These are phyloP conservation scores for Microdochium trichocladiopsis DNA, from an alignment of 2,329 filamentous ascomycete species.

Conservation along the genomic window DNA sequence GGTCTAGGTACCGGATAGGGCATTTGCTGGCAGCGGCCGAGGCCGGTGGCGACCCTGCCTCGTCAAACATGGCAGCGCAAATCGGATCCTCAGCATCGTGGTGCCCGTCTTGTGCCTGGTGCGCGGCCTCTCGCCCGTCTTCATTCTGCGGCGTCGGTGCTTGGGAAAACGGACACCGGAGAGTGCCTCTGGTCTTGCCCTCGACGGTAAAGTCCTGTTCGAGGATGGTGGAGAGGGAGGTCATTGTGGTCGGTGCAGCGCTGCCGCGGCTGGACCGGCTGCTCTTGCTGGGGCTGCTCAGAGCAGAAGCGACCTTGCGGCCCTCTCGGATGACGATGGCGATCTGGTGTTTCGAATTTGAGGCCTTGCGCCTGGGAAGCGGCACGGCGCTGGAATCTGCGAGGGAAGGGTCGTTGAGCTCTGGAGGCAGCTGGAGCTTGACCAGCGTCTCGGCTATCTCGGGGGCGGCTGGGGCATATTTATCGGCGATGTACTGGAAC, in stretches of 20 bases:
- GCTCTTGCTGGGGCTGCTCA: conserved; percentile 43
- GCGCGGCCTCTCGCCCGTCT: conserved; percentile 11
- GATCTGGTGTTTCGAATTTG: conserved; percentile 47
- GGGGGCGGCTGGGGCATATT: conserved; percentile 57
- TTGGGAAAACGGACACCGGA: conserved; percentile 74
- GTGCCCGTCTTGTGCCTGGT: conserved; percentile 10
- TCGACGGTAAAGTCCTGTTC: conserved; percentile 88
- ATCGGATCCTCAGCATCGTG: conserved; percentile 52
- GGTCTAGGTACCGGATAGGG: conserved; percentile 86
- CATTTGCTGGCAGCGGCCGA: conserved; percentile 56
- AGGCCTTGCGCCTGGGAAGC: conserved; percentile 39
- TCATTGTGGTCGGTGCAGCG: conserved; percentile 37
- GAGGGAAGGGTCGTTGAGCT: conserved; percentile 35
- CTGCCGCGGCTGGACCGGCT: conserved; percentile 41
- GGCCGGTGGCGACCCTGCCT: conserved; percentile 43
- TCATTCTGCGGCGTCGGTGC: conserved; percentile 26
- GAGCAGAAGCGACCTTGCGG: conserved; percentile 45
- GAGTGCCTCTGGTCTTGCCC: conserved; percentile 68
- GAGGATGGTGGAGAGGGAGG: conserved; percentile 58
- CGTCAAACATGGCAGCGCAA: conserved; percentile 57
- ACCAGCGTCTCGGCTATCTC: conserved; percentile 61
- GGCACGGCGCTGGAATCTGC: conserved; percentile 45
- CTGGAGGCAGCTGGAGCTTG: conserved; percentile 59
- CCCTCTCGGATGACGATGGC: conserved; percentile 59
- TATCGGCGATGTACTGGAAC: conserved; percentile 61